Evolutionary conservation across 768 basidiomycete species (phyloP).

Genomic region (Lactarius quietus): DNA sequence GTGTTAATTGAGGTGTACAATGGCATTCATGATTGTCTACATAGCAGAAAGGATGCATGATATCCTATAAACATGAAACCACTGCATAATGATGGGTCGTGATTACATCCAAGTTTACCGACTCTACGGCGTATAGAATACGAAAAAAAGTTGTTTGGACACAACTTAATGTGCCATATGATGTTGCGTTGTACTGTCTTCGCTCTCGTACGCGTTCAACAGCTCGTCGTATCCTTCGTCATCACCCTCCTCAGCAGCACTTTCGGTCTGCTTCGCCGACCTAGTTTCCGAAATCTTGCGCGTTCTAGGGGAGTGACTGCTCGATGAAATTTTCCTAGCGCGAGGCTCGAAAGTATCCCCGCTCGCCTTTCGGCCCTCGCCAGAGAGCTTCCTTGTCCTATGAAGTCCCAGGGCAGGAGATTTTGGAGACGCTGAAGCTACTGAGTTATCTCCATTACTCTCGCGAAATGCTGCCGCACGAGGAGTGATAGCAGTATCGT

Average conservation of each 20-base stretch:
- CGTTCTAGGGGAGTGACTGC: conserved; percentile 31
- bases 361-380: conserved; percentile 26
- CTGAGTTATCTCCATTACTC: conserved; percentile 31
- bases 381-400: conserved; percentile 32
- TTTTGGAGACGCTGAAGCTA: conserved; percentile 32
- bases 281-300: conserved; percentile 26
- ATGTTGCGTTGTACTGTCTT: conserved; percentile 43
- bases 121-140: conserved; percentile 5
- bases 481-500: conserved; percentile 54
- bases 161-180: neutral
- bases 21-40: conserved; percentile 48
- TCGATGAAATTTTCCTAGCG: conserved; percentile 33
- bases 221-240: conserved; percentile 74
- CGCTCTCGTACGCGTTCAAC: conserved; percentile 79
- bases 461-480: conserved; percentile 44
- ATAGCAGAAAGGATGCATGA: conserved; percentile 9
- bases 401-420: conserved; percentile 29
- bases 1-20: conserved; percentile 58
- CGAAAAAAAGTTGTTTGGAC: neutral
- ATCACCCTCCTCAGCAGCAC: conserved; percentile 72
- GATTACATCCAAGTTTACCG: neutral
- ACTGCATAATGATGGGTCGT: neutral
- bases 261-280: conserved; percentile 52
- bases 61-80: conserved; percentile 16
- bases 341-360: conserved; percentile 17